Evolutionary conservation across 768 basidiomycete species (phyloP), one percentile per base, ranked within the genome.

Genomic region (Cystobasidium ongulense): DNA sequence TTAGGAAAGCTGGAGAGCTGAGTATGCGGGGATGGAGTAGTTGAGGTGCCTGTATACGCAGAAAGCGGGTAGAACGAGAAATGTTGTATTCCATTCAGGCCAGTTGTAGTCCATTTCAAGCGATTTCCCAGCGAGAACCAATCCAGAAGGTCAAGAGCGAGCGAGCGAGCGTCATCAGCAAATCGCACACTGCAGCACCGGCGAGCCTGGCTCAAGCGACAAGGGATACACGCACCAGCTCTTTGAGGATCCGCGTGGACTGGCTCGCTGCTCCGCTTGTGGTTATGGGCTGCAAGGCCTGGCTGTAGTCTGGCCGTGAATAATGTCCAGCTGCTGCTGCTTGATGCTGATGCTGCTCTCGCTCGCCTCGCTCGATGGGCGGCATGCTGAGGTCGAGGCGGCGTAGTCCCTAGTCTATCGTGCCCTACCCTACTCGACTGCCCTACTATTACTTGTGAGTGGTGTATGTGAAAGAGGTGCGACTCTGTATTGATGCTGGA

Each of bases 31-130:
- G 68, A 25, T 71, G 68, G 13, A 71, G 43, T 21, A 71, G 68
- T 54, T 71, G 68, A 23, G 68, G 68, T 46, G 68, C 68, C 68
- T 71, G 36, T 13, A n/a, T n/a, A n/a, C n/a, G n/a, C n/a, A n/a
- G n/a, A n/a, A n/a, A n/a, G n/a, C n/a, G n/a, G n/a, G n/a, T n/a
- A n/a, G n/a, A n/a, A n/a, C n/a, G n/a, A n/a, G n/a, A n/a, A n/a
- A n/a, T n/a, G n/a, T n/a, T n/a, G n/a, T n/a, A n/a, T n/a, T n/a
- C n/a, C n/a, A n/a, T n/a, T n/a, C n/a, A n/a, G n/a, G n/a, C n/a
- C n/a, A n/a, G n/a, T n/a, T n/a, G n/a, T n/a, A n/a, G n/a, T n/a
- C n/a, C n/a, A n/a, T n/a, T n/a, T n/a, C n/a, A n/a, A n/a, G n/a
- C n/a, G n/a, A n/a, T n/a, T n/a, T n/a, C n/a, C n/a, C n/a, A n/a